phyloP scores from a whole-genome alignment of 352 stramenopile genomes.

The Pythium chondricola region DNA sequence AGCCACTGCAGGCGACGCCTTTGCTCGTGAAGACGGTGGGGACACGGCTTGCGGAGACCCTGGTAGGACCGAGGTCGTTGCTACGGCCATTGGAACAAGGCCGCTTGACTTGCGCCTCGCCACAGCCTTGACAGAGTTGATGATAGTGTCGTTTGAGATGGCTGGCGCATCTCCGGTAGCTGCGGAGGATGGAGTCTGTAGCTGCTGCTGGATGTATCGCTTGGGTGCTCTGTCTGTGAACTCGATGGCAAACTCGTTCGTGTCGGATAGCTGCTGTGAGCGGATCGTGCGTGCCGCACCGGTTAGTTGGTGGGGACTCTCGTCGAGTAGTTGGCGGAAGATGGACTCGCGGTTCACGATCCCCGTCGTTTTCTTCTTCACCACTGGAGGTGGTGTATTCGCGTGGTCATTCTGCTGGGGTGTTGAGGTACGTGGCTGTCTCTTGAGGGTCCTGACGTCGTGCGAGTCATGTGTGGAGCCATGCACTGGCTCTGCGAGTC shows the following conservation, averaged over 20 bases:
- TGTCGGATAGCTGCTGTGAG: conserved; percentile 21
- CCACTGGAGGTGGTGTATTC: not conserved
- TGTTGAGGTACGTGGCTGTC: conserved; percentile 11
- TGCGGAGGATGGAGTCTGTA: not conserved
- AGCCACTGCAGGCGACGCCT: too few species aligned
- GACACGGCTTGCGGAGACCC: not conserved
- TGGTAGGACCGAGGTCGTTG: not conserved
- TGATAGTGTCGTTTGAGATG: not conserved
- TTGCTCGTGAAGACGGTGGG: not conserved
- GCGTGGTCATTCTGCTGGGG: too few species aligned
- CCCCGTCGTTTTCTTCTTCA: conserved; percentile 15
- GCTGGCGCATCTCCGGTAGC: not conserved
- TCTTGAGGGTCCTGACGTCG: conserved; percentile 3
- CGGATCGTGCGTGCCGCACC: not conserved
- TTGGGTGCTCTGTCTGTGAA: conserved; percentile 40
- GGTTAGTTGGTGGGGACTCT: conserved; percentile 22
- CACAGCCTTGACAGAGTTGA: not conserved
- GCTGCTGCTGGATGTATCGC: conserved; percentile 11
- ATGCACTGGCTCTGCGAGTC: conserved; percentile 2
- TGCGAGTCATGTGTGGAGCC: not conserved
- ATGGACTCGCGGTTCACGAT: conserved; percentile 9
- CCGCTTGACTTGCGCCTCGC: not conserved
- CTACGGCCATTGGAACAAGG: not conserved
- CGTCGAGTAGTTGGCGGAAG: conserved; percentile 33
- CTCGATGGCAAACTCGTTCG: conserved; percentile 62